Conservation (phyloP, 2,329 filamentous ascomycete species). For the Thelonectria rubi region DNA sequence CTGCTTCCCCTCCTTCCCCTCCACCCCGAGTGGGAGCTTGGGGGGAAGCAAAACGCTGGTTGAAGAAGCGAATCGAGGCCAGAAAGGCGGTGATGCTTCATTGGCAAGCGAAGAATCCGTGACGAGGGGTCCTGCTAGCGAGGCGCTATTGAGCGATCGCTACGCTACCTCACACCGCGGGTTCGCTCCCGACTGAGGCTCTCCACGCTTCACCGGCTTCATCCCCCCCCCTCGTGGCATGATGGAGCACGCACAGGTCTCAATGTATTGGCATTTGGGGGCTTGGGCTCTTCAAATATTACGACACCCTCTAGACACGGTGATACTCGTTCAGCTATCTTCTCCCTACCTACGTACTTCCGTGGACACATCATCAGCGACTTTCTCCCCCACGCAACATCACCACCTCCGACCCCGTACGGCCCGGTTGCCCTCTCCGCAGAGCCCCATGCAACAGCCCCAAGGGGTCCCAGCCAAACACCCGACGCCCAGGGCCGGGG, state of each 20-base stretch:
- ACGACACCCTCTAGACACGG: too few relatives aligned
- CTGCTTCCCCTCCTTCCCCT: not conserved
- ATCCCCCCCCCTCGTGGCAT: not conserved
- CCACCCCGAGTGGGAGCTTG: constrained; percentile 6
- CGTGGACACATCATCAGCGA: constrained; percentile 15
- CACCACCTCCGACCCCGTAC: not conserved
- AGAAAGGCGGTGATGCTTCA: constrained; percentile 1
- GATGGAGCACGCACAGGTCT: not conserved
- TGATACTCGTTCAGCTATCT: too few relatives aligned
- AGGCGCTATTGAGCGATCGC: constrained; percentile 8
- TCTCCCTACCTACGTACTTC: too few relatives aligned
- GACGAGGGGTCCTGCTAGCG: constrained; percentile 6
- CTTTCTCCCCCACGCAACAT: constrained; percentile 11
- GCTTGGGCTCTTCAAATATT: too few relatives aligned
- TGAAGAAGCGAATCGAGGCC: not conserved
- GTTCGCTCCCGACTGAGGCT: too few relatives aligned
- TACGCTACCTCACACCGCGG: not conserved
- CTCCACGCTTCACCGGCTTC: too few relatives aligned
- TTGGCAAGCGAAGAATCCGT: constrained; percentile 1
- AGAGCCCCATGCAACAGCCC: not conserved
- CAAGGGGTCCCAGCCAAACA: not conserved
- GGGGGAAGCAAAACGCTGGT: constrained; percentile 1
- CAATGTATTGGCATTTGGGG: too few relatives aligned
- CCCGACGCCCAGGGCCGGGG: constrained; percentile 16
- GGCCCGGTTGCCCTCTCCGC: constrained; percentile 5